Evolutionary conservation across 192 early-diverging fungal genomes (phyloP), one percentile per base, ranked within the genome.

Genomic region (Paraglomus brasilianum): DNA sequence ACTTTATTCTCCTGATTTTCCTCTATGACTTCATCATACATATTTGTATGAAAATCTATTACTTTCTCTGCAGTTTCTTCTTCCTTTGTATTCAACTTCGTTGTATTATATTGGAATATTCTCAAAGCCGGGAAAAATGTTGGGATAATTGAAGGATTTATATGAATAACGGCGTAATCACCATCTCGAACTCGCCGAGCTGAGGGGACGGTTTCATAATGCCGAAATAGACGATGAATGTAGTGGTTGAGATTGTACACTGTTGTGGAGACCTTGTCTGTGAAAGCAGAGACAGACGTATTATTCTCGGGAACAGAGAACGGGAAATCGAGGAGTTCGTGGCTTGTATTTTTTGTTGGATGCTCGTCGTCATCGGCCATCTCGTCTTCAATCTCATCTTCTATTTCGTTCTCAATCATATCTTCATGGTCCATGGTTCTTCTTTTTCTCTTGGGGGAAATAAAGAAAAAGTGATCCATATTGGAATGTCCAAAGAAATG

Each of bases 401-500:
- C 21, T 3, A 30, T 17, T 7, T 69, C 71, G 17, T 71, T n/a
- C 65, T 2, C 41, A 52, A 2, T 50, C 15, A 43, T 60, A 15
- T 62, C 46, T n/a, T 45, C 1, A 21, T 56, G 30, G 0, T 69
- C 68, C 47, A 57, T 17, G 41, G 0, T 22, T 73, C 39, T 1
- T 58, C 46, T 10, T 61, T 40, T 4, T 63, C 24, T 8, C 14
- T 42, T 53, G 5, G n/a, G 1, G 14, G 81, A 78, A 56, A 89
- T 76, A 65, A 89, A 85, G 40, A 81, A 78, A 71, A 84, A 89
- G 40, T 83, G 80, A 63, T 92, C 89, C 69, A 88, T 84, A 64
- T 92, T 92, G 71, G 83, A 81, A 68, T 92, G 91, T 5, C 91
- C 91, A 63, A 81, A 92, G 51, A 88, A 70, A 77, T 92, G 89